Conservation (phyloP, 2,329 filamentous ascomycete species). For the Penicillium frequentans region DNA sequence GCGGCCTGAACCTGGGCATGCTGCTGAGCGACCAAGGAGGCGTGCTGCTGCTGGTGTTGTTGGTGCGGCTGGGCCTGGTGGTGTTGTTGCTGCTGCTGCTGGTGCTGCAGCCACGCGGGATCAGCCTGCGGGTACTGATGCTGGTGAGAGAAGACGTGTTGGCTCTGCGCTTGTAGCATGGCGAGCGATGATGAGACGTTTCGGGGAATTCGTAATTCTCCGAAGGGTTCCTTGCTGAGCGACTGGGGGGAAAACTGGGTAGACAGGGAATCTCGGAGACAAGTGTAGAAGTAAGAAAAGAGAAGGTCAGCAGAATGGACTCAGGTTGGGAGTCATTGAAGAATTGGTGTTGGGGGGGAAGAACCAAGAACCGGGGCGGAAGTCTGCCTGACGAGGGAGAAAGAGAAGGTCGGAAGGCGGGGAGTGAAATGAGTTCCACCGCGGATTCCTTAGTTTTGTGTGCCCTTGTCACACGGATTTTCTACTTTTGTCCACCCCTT, state of each 20-base stretch:
- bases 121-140: slow-evolving; percentile 53
- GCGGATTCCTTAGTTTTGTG: slow-evolving; percentile 13
- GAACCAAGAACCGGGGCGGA: slow-evolving; percentile 8
- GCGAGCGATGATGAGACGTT: slow-evolving; percentile 29
- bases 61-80: slow-evolving; percentile 39
- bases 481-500: neutral
- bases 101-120: slow-evolving; percentile 47
- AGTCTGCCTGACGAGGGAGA: slow-evolving; percentile 25
- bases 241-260: slow-evolving; percentile 8
- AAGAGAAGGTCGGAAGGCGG: slow-evolving; percentile 36
- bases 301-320: slow-evolving; percentile 27
- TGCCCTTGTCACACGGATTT: slow-evolving; percentile 6
- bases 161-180: slow-evolving; percentile 53
- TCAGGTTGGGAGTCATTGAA: slow-evolving; percentile 32
- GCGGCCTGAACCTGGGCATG: slow-evolving; percentile 58
- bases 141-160: slow-evolving; percentile 63
- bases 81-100: slow-evolving; percentile 44
- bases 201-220: slow-evolving; percentile 25
- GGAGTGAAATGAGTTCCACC: slow-evolving; percentile 22
- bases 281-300: neutral
- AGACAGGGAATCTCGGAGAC: slow-evolving; percentile 9
- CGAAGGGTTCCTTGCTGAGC: slow-evolving; percentile 16
- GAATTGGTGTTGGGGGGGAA: slow-evolving; percentile 16
- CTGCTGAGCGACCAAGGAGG: slow-evolving; percentile 47
- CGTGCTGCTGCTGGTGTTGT: slow-evolving; percentile 44